Evolutionary conservation across 345 rosid genomes (phyloP), one percentile per base, ranked within the genome.

Genomic region (Ceriops tagal): DNA sequence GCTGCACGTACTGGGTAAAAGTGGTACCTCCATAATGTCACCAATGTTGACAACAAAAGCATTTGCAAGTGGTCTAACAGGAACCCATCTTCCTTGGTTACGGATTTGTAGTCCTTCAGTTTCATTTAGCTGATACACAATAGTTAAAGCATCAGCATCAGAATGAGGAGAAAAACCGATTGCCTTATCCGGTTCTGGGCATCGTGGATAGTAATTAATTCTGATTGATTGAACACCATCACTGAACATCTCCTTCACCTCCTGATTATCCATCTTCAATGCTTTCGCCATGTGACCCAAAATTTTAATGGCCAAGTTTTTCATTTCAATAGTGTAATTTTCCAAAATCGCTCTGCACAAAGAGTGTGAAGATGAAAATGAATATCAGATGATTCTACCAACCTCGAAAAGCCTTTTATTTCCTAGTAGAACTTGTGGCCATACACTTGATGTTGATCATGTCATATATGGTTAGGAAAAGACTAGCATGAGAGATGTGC

Each of bases 121-220:
- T 26, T 73, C 66, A 51, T 66, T 27, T 19, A 73, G 65, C 51
- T 73, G 76, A 60, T 60, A 61, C 35, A 73, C 34, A 51, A 73
- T 73, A 6, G 76, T 73, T 60, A 73, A 37, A 51, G 76, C 76
- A 51, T 49, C 76, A 49, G 76, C 76, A 66, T 72, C 76, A 65
- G 81, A 78, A 74, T 82, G 86, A 46, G 84, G 80, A 58, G 75
- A 70, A 57, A 82, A 76, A 8, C 86, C 88, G 21, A 85, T 70
- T 16, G 83, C 70, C 71, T 61, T 72, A 34, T 80, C 76, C 22
- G 86, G 83, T 69, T 80, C 68, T 18, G 88, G 88, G 55, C 88
- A 82, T 37, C 83, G 82, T 16, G 84, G 88, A 61, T 85, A 85
- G 75, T 80, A 82, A 64, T 82, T 85, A 78, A 85, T 85, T 67